These are phyloP conservation scores for Mikania micrantha DNA, from an alignment of 129 eudicot genomes.

Conservation along the genomic window DNA sequence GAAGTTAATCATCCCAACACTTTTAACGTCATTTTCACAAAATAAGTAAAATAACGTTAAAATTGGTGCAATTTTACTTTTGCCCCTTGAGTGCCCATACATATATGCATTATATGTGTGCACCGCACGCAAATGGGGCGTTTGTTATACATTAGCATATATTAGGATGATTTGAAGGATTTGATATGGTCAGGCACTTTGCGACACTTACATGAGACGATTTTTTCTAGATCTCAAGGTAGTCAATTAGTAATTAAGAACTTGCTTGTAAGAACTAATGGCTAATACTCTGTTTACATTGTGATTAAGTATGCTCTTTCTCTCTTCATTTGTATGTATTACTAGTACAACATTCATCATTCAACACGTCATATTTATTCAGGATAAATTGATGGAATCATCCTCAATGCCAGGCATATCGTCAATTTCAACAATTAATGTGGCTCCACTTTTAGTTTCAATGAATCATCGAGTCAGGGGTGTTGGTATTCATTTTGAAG, in stretches of 20 bases:
- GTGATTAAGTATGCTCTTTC: constrained; percentile 13
- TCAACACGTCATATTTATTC: constrained; percentile 27
- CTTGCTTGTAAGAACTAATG: constrained; percentile 38
- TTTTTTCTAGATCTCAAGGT: constrained; percentile 31
- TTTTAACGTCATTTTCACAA: too few species aligned
- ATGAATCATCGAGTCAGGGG: constrained; percentile 36
- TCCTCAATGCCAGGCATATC: constrained; percentile 40
- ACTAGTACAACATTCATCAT: constrained; percentile 1
- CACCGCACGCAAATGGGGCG: too few species aligned
- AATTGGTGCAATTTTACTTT: too few species aligned
- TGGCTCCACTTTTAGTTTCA: constrained; percentile 46
- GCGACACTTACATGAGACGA: constrained; percentile 38
- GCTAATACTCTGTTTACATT: constrained; percentile 33
- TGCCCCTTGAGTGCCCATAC: too few species aligned
- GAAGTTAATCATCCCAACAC: too few species aligned
- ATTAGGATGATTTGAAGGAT: constrained; percentile 39
- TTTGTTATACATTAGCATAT: constrained; percentile 24
- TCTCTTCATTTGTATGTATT: constrained; percentile 3
- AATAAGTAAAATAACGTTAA: too few species aligned
- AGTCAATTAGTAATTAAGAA: constrained; percentile 33
- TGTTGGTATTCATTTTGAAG: constrained; percentile 45
- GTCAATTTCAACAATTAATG: constrained; percentile 37
- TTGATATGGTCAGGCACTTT: constrained; percentile 40
- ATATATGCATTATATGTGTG: too few species aligned
- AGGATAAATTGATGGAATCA: constrained; percentile 67